These are phyloP conservation scores for Penicillium angulare DNA, from an alignment of 495 filamentous ascomycete genomes.

Conservation along the genomic window DNA sequence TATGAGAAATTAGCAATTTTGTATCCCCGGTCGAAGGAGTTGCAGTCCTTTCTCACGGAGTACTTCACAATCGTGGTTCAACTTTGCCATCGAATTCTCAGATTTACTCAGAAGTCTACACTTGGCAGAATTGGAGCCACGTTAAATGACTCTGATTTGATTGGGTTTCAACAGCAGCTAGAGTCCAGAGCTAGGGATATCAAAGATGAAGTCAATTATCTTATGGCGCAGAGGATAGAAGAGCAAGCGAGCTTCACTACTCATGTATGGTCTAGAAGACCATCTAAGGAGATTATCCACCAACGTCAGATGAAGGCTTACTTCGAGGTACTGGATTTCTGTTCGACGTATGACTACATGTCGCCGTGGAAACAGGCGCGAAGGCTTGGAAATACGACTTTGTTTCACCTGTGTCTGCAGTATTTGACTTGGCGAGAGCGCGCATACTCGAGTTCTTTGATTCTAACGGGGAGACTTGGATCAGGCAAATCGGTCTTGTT, in stretches of 20 bases:
- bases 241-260: conserved; percentile 25
- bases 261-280: background rate
- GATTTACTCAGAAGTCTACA: conserved; percentile 33
- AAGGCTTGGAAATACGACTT: conserved; percentile 34
- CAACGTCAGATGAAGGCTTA: conserved; percentile 3
- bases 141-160: conserved; percentile 10
- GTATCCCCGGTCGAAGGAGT: conserved; percentile 35
- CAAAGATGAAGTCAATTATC: conserved; percentile 33
- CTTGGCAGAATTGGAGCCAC: conserved; percentile 29
- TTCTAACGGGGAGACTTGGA: conserved; percentile 39
- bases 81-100: conserved; percentile 38
- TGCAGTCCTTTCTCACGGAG: conserved; percentile 38
- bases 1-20: conserved; percentile 38
- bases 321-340: conserved; percentile 31
- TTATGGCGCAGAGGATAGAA: conserved; percentile 18
- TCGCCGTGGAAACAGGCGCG: conserved; percentile 42
- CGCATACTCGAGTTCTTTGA: conserved; percentile 9
- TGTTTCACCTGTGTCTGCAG: conserved; percentile 20
- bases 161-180: conserved; percentile 30
- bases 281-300: background rate
- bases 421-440: conserved; percentile 36
- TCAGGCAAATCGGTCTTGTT: conserved; percentile 42
- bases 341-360: conserved; percentile 41
- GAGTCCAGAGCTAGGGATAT: conserved; percentile 36
- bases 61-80: conserved; percentile 44